These are phyloP conservation scores for Penicillium simplicissimum DNA, from an alignment of 495 filamentous ascomycete species.

Conservation along the genomic window DNA sequence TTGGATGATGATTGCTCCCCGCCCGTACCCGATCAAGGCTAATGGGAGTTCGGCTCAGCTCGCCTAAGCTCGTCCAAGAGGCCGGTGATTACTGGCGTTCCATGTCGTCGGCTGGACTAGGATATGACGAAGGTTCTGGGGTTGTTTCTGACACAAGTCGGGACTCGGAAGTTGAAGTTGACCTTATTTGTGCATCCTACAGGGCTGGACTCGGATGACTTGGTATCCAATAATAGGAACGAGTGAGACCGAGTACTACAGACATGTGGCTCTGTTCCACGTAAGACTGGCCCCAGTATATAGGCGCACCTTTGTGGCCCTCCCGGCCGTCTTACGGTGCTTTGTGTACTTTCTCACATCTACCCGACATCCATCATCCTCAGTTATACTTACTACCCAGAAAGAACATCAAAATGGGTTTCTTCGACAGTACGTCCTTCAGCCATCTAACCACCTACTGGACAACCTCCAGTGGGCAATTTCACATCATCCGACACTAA, in stretches of 20 bases:
- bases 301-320: background rate
- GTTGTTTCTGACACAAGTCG: background rate
- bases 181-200: too few relatives aligned
- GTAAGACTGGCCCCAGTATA: background rate
- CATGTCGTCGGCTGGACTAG: background rate
- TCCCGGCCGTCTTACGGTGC: background rate
- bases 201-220: background rate
- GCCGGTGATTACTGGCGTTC: background rate
- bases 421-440: background rate
- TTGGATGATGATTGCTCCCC: background rate
- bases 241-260: background rate
- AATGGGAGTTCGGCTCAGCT: background rate
- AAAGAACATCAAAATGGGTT: background rate
- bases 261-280: background rate
- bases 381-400: background rate
- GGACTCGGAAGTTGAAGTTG: background rate
- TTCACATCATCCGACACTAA: background rate
- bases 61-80: background rate
- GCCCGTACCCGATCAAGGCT: background rate
- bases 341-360: background rate
- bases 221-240: background rate
- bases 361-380: background rate
- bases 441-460: background rate
- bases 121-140: background rate
- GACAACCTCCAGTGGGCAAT: too few relatives aligned